Conservation (phyloP, 768 basidiomycete genomes). For the Boletus barrowsii region DNA sequence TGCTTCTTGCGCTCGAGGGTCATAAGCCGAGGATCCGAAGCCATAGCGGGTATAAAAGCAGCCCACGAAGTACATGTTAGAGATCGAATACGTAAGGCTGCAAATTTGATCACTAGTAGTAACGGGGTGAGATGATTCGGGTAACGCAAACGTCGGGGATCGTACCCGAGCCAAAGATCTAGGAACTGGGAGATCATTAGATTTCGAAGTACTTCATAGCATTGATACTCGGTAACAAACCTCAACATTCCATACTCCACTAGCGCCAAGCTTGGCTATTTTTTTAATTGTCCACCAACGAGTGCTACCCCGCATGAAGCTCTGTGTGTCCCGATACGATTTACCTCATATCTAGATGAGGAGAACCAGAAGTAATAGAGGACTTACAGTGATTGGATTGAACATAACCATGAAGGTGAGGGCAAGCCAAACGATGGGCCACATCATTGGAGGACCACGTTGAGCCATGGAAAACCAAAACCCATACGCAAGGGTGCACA, state of each 20-base stretch:
- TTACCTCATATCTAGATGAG: too few species aligned
- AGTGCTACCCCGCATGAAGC: slow-evolving; percentile 32
- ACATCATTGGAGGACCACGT: slow-evolving; percentile 68
- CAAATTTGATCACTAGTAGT: slow-evolving; percentile 71
- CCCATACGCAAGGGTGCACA: slow-evolving; percentile 68
- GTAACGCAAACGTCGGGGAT: background rate
- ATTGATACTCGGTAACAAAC: slow-evolving; percentile 34
- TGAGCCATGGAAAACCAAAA: slow-evolving; percentile 82
- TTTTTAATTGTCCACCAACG: slow-evolving; percentile 81
- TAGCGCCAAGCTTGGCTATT: slow-evolving; percentile 57
- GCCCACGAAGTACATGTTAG: slow-evolving; percentile 67
- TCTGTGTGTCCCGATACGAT: slow-evolving; percentile 41
- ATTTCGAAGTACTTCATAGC: background rate
- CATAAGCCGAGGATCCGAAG: slow-evolving; percentile 6
- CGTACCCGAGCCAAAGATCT: slow-evolving; percentile 88
- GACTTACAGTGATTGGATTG: slow-evolving; percentile 69
- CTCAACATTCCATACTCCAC: slow-evolving; percentile 75
- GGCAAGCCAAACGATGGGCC: slow-evolving; percentile 81
- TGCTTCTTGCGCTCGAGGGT: slow-evolving; percentile 39
- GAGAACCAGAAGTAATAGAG: background rate
- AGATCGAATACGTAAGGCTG: slow-evolving; percentile 72
- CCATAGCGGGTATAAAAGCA: slow-evolving; percentile 61
- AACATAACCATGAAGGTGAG: slow-evolving; percentile 57
- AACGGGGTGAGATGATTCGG: slow-evolving; percentile 5
- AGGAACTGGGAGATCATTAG: slow-evolving; percentile 50